These are phyloP conservation scores for Ascoidea tarda DNA, from an alignment of 805 yeast species.

Conservation along the genomic window DNA sequence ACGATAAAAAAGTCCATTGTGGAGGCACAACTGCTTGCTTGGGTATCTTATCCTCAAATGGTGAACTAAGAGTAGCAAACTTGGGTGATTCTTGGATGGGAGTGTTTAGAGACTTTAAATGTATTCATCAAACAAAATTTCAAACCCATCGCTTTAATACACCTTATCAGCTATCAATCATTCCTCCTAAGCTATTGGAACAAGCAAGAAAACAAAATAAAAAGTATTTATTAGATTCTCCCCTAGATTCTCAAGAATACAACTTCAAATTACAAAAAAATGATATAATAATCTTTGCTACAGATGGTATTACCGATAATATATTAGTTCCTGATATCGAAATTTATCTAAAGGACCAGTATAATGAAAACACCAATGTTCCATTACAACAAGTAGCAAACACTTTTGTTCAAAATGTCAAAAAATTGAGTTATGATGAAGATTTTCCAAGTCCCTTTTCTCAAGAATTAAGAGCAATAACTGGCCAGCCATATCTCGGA, in stretches of 20 bases:
- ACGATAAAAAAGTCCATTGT: slow-evolving; percentile 52
- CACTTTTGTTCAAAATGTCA: slow-evolving; percentile 52
- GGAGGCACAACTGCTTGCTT: slow-evolving; percentile 93
- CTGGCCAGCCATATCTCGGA: slow-evolving; percentile 64
- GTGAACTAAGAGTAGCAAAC: slow-evolving; percentile 51
- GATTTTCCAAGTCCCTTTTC: slow-evolving; percentile 77
- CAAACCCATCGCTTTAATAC: slow-evolving; percentile 87
- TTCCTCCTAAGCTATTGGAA: slow-evolving; percentile 47
- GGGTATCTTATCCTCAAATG: slow-evolving; percentile 50
- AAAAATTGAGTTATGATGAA: slow-evolving; percentile 55
- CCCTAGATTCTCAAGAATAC: slow-evolving; percentile 54
- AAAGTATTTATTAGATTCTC: slow-evolving; percentile 57
- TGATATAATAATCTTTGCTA: slow-evolving; percentile 75
- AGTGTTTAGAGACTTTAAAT: slow-evolving; percentile 50
- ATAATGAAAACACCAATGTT: slow-evolving; percentile 10
- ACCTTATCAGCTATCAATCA: slow-evolving; percentile 79
- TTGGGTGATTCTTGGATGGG: slow-evolving; percentile 95
- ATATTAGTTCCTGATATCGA: slow-evolving; percentile 61
- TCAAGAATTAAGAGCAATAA: slow-evolving; percentile 50
- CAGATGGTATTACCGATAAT: slow-evolving; percentile 92
- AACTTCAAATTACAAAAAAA: slow-evolving; percentile 49
- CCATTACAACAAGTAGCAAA: slow-evolving; percentile 34
- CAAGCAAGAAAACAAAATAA: slow-evolving; percentile 41
- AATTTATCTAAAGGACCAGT: slow-evolving; percentile 42
- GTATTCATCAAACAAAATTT: slow-evolving; percentile 53